A percentile compares a stretch with the other conserved stretches of the same genome.
Evolutionary conservation across 139 green algal genomes (phyloP).

Genomic region (Chlorella sp.): DNA sequence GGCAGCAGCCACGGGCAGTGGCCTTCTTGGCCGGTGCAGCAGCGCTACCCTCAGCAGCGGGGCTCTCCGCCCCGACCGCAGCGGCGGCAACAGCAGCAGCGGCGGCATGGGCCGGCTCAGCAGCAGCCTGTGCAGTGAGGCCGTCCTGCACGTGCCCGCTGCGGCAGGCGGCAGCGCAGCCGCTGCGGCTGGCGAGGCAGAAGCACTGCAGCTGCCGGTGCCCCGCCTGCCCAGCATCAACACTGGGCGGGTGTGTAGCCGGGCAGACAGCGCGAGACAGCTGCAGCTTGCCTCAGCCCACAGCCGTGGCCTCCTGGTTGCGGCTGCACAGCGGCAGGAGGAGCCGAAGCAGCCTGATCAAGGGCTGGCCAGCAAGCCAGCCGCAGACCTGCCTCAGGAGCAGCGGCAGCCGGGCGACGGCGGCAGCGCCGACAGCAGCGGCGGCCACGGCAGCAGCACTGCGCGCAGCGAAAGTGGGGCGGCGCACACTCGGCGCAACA

Average conservation of each 20-base stretch:
- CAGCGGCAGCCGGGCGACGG: background rate
- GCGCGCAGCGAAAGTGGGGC: background rate
- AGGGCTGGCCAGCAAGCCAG: too few species aligned
- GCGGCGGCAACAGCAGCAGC: background rate
- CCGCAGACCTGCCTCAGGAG: background rate
- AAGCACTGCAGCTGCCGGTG: background rate
- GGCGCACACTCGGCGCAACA: background rate
- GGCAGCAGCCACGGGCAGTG: background rate
- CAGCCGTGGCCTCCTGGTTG: conserved; percentile 5
- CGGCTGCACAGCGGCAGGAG: background rate
- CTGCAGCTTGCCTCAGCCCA: background rate
- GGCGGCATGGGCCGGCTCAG: background rate
- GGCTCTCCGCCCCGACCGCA: background rate
- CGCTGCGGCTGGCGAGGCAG: background rate
- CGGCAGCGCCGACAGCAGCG: background rate
- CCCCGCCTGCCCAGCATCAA: background rate
- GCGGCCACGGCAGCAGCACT: background rate
- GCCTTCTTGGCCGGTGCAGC: background rate
- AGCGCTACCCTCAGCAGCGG: too few species aligned
- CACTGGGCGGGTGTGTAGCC: background rate
- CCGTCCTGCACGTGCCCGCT: background rate
- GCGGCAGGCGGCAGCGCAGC: background rate
- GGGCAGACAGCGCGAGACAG: background rate
- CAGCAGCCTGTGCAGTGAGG: conserved; percentile 1
- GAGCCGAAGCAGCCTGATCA: background rate